A percentile compares a stretch with the other conserved stretches of the same genome.
Evolutionary conservation across 371 early-diverging fungal genomes (phyloP).

Genomic region (Polyrhizophydium stewartii): DNA sequence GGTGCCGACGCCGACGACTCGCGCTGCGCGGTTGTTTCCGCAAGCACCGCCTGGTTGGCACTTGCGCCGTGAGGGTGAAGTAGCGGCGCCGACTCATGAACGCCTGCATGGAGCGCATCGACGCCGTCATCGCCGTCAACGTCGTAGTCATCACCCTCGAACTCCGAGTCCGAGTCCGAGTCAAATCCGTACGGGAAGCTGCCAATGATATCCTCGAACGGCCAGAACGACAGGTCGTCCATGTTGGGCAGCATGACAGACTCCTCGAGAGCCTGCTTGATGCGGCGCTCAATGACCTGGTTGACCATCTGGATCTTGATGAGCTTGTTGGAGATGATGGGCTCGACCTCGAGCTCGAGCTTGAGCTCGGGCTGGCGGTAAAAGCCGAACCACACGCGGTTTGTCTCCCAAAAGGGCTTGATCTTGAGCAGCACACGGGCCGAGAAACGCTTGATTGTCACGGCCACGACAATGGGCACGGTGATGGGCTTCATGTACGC

Average conservation of each 20-base stretch:
- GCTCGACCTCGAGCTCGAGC: slow-evolving; percentile 67
- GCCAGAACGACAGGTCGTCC: slow-evolving; percentile 82
- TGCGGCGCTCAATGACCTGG: slow-evolving; percentile 77
- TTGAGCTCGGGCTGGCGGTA: slow-evolving; percentile 74
- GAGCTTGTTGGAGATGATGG: slow-evolving; percentile 80
- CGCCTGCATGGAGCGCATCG: too few species aligned
- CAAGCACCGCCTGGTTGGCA: too few species aligned
- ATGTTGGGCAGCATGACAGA: slow-evolving; percentile 84
- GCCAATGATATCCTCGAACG: slow-evolving; percentile 22
- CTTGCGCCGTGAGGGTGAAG: too few species aligned
- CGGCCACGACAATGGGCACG: slow-evolving; percentile 73
- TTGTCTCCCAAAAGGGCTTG: slow-evolving; percentile 78
- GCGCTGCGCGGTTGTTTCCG: too few species aligned
- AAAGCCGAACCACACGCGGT: slow-evolving; percentile 88
- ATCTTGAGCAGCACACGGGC: slow-evolving; percentile 75
- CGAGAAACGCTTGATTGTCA: slow-evolving; percentile 61
- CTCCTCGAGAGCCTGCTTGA: slow-evolving; percentile 76
- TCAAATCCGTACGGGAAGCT: slow-evolving; percentile 8
- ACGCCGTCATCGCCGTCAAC: too few species aligned
- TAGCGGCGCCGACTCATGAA: too few species aligned
- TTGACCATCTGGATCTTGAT: slow-evolving; percentile 75
- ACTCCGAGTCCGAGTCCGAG: too few species aligned
- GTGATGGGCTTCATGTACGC: slow-evolving; percentile 58
- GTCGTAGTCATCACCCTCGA: too few species aligned
- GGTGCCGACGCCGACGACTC: too few species aligned